Base-by-base conservation (phyloP, 176 grass and related monocot species). In the Cenchrus fungigraminus region DNA sequence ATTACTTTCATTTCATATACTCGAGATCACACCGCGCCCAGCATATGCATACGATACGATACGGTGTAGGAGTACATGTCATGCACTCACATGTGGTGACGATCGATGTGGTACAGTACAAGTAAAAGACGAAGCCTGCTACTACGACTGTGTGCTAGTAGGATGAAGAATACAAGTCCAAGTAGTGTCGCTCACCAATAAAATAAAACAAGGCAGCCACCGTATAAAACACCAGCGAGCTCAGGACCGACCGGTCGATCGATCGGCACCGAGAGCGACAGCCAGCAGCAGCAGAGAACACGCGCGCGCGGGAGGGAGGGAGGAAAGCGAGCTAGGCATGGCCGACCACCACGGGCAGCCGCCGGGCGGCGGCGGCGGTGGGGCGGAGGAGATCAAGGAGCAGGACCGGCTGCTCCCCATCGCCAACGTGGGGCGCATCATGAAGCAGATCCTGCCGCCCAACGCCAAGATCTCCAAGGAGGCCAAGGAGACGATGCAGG, bases 401-500 rank as follows among this genome's bases (percentile, higher is more conserved):
- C 95, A 97, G 82, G 95, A 97, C 76, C 86, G 91, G 40, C 91
- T 96, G 29, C 89, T 96, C 8, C 94, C 94, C 16, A 96, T 96
- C 15, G 94, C 94, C 45, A 96, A 93, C 91, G 94, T 96, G 0
- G 94, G 94, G 0, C 83, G 94, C 54, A 96, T 96, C 82, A 96
- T 96, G 94, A 96, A 96, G 88, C 88, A 91, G 87, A 89, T 82
- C 67, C 94, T 96, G 67, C 94, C 94, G 0, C 86, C 94, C 63
- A 96, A 96, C 79, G 94, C 94, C 58, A 96, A 96, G 87, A 91
- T 96, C 73, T 96, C 94, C 22, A 96, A 96, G 89, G 88, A 96
- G 80, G 94, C 94, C 47, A 93, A 93, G 89, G 94, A 96, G 89
- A 96, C 94, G 4, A 93, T 96, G 89, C 94, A 96, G 83, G 94